Evolutionary conservation across 2,329 filamentous ascomycete species (phyloP), one percentile per base, ranked within the genome.

Genomic region (Cladosporium colombiae): DNA sequence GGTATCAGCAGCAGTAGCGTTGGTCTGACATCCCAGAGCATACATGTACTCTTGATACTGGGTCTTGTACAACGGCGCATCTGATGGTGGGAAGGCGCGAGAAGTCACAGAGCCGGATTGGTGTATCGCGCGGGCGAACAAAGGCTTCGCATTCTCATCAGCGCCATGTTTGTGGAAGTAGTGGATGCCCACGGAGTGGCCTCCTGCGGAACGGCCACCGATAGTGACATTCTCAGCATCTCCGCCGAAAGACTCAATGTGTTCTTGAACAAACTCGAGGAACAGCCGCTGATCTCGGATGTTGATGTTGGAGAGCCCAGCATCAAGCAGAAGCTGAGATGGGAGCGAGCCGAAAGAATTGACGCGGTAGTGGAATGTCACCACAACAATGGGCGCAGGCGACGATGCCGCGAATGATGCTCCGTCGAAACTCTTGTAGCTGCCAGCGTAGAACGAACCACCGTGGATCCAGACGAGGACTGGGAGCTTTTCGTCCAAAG

Each of bases 141-240:
- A 73, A 55, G 61, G 61, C 1, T 74, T 72, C 1, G 68, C 60
- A 25, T 70, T 64, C 25, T 78, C 74, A 29, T 80, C 75, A 37
- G 79, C 73, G 67, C 82, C 78, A 70, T 90, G 84, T n/a, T 91
- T 77, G 69, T 91, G 88, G 66, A 63, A 63, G 50, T 63, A 63
- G 50, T 63, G 61, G 1, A 63, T 63, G 8, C 61, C 61, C 18
- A 92, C 82, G 2, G 86, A 88, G 75, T 90, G 88, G 7, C 85
- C 70, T 18, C 80, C 80, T 13, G 78, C 75, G 1, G 85, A 88
- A 74, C 93, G 88, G 27, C 91, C 91, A 88, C 88, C 92, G 65
- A 93, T 88, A 0, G 90, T 93, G 10, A 93, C 90, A 74, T 90
- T 90, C n/a, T 82, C 81, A 0, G 90, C 89, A 73, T 93, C 90